phyloP scores from a whole-genome alignment of 1,139 yeast species.

The Yamadazyma songkhlaensis region DNA sequence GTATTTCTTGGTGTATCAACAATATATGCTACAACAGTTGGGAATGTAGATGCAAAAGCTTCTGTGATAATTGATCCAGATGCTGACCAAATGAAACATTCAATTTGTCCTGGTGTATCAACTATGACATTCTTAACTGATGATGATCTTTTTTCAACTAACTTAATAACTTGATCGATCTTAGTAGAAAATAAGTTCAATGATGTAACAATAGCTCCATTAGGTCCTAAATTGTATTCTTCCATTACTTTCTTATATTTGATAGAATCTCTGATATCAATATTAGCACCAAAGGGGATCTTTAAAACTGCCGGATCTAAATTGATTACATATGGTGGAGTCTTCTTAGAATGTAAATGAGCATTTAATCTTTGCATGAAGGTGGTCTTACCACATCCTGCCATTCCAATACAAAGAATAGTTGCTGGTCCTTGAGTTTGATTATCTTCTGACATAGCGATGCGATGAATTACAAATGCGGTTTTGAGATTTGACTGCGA shows the following conservation, averaged over 20 bases:
- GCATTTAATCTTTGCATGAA: conserved; percentile 94
- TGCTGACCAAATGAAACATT: conserved; percentile 96
- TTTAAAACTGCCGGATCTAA: conserved; percentile 95
- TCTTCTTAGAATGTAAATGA: conserved; percentile 69
- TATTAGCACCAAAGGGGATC: conserved; percentile 90
- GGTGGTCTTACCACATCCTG: conserved; percentile 97
- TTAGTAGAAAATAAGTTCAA: conserved; percentile 89
- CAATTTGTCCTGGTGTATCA: conserved; percentile 99
- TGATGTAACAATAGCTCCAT: conserved; percentile 97
- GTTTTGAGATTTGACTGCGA: not conserved
- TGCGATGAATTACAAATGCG: conserved; percentile 5
- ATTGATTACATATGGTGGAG: conserved; percentile 82
- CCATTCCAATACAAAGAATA: conserved; percentile 90
- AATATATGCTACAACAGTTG: conserved; percentile 92
- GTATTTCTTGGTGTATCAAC: conserved; percentile 95
- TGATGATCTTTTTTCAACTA: conserved; percentile 79
- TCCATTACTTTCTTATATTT: conserved; percentile 97
- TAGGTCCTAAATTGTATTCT: conserved; percentile 88
- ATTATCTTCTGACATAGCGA: conserved; percentile 26
- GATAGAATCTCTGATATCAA: conserved; percentile 94
- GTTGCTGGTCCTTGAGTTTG: conserved; percentile 45
- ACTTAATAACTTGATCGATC: conserved; percentile 87
- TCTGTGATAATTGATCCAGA: conserved; percentile 96
- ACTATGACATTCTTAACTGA: conserved; percentile 70
- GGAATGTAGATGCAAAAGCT: conserved; percentile 93